These are phyloP conservation scores for Xylariales sp. DNA, from an alignment of 2,329 filamentous ascomycete genomes.

Conservation along the genomic window DNA sequence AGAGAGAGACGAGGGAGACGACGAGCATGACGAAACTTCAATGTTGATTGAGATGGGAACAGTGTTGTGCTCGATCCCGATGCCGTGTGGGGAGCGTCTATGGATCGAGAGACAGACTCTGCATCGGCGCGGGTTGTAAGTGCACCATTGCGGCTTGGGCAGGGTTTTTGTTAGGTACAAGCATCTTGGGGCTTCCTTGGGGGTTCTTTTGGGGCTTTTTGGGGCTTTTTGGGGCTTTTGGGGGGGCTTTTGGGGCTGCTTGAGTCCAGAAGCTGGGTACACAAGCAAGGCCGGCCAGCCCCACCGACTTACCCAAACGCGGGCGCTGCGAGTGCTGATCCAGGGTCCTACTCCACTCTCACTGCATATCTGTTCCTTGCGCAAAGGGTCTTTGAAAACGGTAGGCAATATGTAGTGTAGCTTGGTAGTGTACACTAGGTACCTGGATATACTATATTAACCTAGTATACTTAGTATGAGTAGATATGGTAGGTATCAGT, in stretches of 20 bases:
- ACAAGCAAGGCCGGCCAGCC: too few relatives aligned
- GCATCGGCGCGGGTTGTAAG: slow-evolving; percentile 26
- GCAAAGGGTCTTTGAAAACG: slow-evolving; percentile 25
- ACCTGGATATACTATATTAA: too few relatives aligned
- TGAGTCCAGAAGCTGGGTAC: too few relatives aligned
- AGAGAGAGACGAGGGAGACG: not conserved
- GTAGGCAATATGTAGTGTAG: not conserved
- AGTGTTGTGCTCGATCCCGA: slow-evolving; percentile 40
- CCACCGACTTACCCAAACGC: not conserved
- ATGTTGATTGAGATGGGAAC: slow-evolving; percentile 32
- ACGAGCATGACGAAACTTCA: not conserved
- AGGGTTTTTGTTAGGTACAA: too few relatives aligned
- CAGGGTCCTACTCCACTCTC: slow-evolving; percentile 36
- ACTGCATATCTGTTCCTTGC: slow-evolving; percentile 26
- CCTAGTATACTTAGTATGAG: too few relatives aligned
- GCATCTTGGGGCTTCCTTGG: too few relatives aligned
- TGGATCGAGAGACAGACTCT: slow-evolving; percentile 41
- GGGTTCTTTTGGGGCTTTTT: too few relatives aligned
- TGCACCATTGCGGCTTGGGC: too few relatives aligned
- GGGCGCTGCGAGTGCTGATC: slow-evolving; percentile 20
- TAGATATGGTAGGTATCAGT: too few relatives aligned
- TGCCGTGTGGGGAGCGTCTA: slow-evolving; percentile 30
- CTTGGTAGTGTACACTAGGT: not conserved
- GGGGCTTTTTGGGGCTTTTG: too few relatives aligned
- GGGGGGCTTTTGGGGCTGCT: too few relatives aligned